phyloP scores from a whole-genome alignment of 441 rosid genomes.

The Pelargonium fulgidum region DNA sequence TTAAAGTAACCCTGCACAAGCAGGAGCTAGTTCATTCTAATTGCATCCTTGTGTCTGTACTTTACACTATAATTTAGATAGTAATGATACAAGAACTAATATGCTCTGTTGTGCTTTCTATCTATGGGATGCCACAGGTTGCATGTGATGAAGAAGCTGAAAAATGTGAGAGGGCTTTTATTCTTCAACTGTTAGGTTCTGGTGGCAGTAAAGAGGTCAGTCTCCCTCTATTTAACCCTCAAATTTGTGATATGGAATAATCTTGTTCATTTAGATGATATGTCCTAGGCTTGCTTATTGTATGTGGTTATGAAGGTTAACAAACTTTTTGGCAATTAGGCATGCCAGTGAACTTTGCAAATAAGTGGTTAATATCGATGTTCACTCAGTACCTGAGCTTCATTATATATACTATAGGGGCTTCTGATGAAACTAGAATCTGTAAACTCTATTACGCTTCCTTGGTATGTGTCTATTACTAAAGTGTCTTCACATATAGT shows the following conservation, averaged over 20 bases:
- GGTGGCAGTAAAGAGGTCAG: conserved; percentile 57
- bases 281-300: not conserved
- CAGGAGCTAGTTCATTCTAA: not conserved
- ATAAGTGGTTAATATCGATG: not conserved
- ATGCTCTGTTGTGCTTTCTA: conserved; percentile 14
- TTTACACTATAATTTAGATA: not conserved
- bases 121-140: conserved; percentile 38
- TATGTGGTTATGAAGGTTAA: no score
- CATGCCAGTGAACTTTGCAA: not conserved
- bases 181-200: conserved; percentile 63
- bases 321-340: not conserved
- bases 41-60: not conserved
- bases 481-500: no score
- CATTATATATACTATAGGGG: not conserved
- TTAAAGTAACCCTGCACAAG: no score
- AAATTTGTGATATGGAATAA: conserved; percentile 1
- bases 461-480: no score
- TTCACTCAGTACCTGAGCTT: not conserved
- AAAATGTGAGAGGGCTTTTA: conserved; percentile 68
- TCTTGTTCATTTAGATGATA: conserved; percentile 8
- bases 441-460: no score
- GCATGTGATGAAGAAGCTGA: conserved; percentile 69
- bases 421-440: not conserved
- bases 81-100: no score
- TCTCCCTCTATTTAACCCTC: not conserved